Percentiles rank a stretch among this genome's conserved stretches.
Evolutionary conservation across 148 eudicot species (phyloP).

Genomic region (Simmondsia chinensis): DNA sequence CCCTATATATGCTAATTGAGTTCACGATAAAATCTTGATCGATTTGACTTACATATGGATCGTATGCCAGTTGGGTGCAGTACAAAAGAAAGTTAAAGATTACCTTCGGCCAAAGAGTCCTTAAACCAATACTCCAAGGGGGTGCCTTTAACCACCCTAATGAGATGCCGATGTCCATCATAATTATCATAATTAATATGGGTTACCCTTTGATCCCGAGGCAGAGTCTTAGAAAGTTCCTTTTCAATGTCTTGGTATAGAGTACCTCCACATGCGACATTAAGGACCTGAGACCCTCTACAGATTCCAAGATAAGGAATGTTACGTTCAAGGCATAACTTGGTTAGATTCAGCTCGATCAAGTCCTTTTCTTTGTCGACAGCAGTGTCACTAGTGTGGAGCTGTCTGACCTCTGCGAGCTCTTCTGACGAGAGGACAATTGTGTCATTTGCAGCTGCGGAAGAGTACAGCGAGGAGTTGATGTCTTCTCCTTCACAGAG

Average conservation of each 20-base stretch:
- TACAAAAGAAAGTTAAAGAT: no score
- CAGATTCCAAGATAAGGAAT: constrained; percentile 90
- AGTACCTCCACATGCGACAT: constrained; percentile 86
- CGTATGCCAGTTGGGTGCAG: no score
- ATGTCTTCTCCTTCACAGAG: constrained; percentile 91
- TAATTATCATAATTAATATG: constrained; percentile 73
- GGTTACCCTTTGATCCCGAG: constrained; percentile 28
- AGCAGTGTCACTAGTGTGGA: constrained; percentile 69
- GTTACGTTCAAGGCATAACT: constrained; percentile 71
- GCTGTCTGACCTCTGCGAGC: constrained; percentile 40
- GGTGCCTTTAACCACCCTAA: constrained; percentile 42
- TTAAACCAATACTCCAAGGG: constrained; percentile 67
- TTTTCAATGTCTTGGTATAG: constrained; percentile 67
- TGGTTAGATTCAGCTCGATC: constrained; percentile 61
- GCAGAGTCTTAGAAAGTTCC: constrained; percentile 29
- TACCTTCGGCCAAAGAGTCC: constrained; percentile 28
- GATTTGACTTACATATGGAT: no score
- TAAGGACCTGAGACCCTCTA: constrained; percentile 79
- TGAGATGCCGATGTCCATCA: constrained; percentile 66
- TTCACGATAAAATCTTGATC: no score
- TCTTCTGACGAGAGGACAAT: constrained; percentile 40
- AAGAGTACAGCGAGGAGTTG: constrained; percentile 55
- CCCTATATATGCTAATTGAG: no score
- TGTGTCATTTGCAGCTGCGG: constrained; percentile 17
- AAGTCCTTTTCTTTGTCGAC: constrained; percentile 78